Percentiles rank a stretch among this genome's conserved stretches.
Conservation (phyloP, 129 eudicot species). For the Pulicaria dysenterica region DNA sequence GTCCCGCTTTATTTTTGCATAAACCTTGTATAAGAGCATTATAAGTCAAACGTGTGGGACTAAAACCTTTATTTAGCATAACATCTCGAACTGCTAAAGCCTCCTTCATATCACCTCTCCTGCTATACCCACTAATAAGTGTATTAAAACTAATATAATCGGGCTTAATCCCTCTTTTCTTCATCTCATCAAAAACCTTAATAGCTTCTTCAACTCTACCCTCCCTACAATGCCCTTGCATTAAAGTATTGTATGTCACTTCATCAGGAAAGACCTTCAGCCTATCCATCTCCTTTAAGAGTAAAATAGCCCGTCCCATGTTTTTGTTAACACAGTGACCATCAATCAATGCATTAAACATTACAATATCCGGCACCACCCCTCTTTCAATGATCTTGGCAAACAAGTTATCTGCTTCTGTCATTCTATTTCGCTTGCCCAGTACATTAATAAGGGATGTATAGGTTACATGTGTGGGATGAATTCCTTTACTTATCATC, state of each 20-base stretch:
- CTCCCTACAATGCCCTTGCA: slow-evolving; percentile 67
- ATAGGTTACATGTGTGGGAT: slow-evolving; percentile 63
- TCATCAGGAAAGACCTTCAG: slow-evolving; percentile 61
- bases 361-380: slow-evolving; percentile 56
- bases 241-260: slow-evolving; percentile 71
- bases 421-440: slow-evolving; percentile 56
- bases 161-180: slow-evolving; percentile 59
- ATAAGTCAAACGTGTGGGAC: slow-evolving; percentile 61
- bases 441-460: slow-evolving; percentile 68
- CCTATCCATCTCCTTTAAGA: slow-evolving; percentile 55
- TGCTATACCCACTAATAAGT: slow-evolving; percentile 68
- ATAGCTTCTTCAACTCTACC: slow-evolving; percentile 69
- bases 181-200: slow-evolving; percentile 63
- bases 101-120: slow-evolving; percentile 67
- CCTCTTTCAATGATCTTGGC: slow-evolving; percentile 48
- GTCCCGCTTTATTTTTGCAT: slow-evolving; percentile 55
- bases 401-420: slow-evolving; percentile 60
- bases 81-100: slow-evolving; percentile 64
- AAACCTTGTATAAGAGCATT: slow-evolving; percentile 77
- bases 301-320: slow-evolving; percentile 42
- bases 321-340: slow-evolving; percentile 68
- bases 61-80: slow-evolving; percentile 61
- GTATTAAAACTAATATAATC: slow-evolving; percentile 70
- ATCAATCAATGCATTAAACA: slow-evolving; percentile 67
- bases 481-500: slow-evolving; percentile 56